Conservation (phyloP, 768 basidiomycete species). For the Suillus ampliporus region DNA sequence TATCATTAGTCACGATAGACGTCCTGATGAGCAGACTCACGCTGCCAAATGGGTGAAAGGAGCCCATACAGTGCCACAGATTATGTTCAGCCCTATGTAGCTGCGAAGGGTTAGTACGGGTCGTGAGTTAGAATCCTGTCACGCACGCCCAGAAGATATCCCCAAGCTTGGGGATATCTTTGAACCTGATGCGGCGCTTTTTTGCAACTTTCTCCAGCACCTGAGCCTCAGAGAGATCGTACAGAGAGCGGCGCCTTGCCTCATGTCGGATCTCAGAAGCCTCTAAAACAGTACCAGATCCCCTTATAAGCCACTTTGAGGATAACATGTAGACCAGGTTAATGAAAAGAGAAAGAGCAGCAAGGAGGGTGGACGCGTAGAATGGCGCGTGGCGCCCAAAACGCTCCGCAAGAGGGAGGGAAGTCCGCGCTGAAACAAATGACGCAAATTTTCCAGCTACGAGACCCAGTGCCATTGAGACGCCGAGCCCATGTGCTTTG, state of each 20-base stretch:
- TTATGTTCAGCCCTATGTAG: slow-evolving; percentile 75
- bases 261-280: slow-evolving; percentile 64
- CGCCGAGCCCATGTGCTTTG: slow-evolving; percentile 72
- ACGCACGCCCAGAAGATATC: slow-evolving; percentile 82
- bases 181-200: slow-evolving; percentile 65
- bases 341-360: slow-evolving; percentile 67
- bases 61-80: slow-evolving; percentile 79
- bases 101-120: slow-evolving; percentile 38
- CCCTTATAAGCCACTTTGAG: slow-evolving; percentile 68
- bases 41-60: slow-evolving; percentile 80
- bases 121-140: background rate
- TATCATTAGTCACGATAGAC: slow-evolving; percentile 1
- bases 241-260: slow-evolving; percentile 50
- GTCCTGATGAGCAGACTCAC: slow-evolving; percentile 45
- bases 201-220: slow-evolving; percentile 69
- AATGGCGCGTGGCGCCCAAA: slow-evolving; percentile 79
- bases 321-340: slow-evolving; percentile 70
- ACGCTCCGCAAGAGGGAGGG: slow-evolving; percentile 73
- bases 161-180: slow-evolving; percentile 67
- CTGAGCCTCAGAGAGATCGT: slow-evolving; percentile 59
- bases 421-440: slow-evolving; percentile 75
- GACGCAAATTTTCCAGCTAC: slow-evolving; percentile 81
- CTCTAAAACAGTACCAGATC: slow-evolving; percentile 66
- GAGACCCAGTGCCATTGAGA: slow-evolving; percentile 83
- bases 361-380: slow-evolving; percentile 66